Conservation (phyloP, 2,329 filamentous ascomycete genomes). For the Aspergillus sp. region DNA sequence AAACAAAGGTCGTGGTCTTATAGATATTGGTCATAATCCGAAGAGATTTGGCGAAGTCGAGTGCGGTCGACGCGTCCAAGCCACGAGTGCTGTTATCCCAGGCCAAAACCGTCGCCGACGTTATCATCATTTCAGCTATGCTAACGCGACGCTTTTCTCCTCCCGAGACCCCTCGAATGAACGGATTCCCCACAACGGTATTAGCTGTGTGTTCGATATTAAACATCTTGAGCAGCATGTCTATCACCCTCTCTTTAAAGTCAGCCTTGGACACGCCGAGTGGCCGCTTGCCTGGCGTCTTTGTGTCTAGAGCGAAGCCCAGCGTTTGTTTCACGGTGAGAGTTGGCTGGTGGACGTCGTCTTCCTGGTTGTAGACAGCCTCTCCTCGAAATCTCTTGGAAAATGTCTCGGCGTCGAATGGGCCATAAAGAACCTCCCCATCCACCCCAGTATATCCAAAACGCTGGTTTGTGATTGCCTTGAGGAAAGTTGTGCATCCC, state of each 20-base stretch:
- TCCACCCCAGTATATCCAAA: constrained; percentile 60
- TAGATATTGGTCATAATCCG: constrained; percentile 81
- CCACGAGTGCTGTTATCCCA: constrained; percentile 76
- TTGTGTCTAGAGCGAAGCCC: constrained; percentile 79
- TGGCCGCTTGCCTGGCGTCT: constrained; percentile 77
- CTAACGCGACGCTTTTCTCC: constrained; percentile 78
- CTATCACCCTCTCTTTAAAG: constrained; percentile 74
- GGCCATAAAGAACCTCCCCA: constrained; percentile 76
- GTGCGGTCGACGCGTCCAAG: constrained; percentile 66
- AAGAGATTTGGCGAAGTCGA: constrained; percentile 68
- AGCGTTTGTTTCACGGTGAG: constrained; percentile 86
- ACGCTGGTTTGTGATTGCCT: constrained; percentile 66
- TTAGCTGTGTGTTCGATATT: constrained; percentile 86
- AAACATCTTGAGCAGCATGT: constrained; percentile 82
- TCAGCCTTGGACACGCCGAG: constrained; percentile 68
- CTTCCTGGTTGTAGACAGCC: constrained; percentile 81
- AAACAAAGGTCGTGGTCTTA: constrained; percentile 80
- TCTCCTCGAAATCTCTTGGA: constrained; percentile 72
- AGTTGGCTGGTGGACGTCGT: constrained; percentile 81
- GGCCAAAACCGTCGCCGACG: constrained; percentile 67
- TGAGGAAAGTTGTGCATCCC: constrained; percentile 69
- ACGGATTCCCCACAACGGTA: constrained; percentile 80
- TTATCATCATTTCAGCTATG: constrained; percentile 80
- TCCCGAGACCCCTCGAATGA: constrained; percentile 76
- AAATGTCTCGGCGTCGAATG: constrained; percentile 70